Evolutionary conservation across 495 filamentous ascomycete species (phyloP).

Genomic region (Penicillium canariense): DNA sequence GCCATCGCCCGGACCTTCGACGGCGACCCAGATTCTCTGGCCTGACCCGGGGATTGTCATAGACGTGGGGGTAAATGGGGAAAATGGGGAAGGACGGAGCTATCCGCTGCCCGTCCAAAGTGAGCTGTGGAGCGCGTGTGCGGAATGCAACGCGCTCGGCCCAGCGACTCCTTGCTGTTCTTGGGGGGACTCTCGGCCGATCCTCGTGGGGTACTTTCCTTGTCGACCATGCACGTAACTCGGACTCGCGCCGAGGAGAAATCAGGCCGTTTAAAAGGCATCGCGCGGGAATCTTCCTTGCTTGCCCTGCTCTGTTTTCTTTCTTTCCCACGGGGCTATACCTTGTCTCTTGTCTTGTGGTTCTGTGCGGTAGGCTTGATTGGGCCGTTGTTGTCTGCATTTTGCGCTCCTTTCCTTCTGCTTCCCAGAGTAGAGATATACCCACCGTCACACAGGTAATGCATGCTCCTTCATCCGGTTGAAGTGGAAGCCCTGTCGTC

Average conservation of each 20-base stretch:
- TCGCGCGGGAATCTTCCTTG: neutral
- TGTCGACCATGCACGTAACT: neutral
- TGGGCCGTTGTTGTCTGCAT: no score
- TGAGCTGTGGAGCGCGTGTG: neutral
- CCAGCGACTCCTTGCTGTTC: conserved; percentile 9
- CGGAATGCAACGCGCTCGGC: conserved; percentile 15
- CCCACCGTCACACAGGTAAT: neutral
- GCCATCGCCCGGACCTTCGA: no score
- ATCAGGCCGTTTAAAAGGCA: conserved; percentile 7
- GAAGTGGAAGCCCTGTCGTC: neutral
- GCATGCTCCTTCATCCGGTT: neutral
- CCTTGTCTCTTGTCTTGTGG: neutral
- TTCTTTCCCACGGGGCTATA: conserved; percentile 6
- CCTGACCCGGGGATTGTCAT: neutral
- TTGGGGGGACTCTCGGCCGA: conserved; percentile 14
- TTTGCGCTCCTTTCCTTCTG: neutral
- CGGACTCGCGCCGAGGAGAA: conserved; percentile 6
- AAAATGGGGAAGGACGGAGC: neutral
- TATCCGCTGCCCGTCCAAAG: neutral
- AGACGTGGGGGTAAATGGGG: neutral
- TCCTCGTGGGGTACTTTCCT: conserved; percentile 20
- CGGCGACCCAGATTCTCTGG: no score
- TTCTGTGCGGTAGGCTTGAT: no score
- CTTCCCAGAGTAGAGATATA: neutral
- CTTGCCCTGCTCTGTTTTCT: neutral